These are phyloP conservation scores for Picea abies DNA, from an alignment of 83 land plant species.

Conservation along the genomic window DNA sequence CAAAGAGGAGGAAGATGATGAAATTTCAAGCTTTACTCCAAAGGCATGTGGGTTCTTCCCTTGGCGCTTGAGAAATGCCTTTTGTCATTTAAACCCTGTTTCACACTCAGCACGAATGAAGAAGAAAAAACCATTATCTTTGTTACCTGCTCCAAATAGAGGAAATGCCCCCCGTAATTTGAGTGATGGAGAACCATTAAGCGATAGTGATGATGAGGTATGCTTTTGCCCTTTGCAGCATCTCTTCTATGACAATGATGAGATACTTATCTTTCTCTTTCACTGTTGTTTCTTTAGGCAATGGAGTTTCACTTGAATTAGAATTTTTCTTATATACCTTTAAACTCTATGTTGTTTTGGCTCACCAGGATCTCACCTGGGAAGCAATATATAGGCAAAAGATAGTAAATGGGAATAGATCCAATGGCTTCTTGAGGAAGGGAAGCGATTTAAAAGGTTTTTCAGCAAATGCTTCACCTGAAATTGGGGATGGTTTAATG, in stretches of 20 bases:
- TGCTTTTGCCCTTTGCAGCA: not conserved
- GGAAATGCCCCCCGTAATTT: not conserved
- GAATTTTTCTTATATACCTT: not conserved
- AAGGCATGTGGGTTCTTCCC: conserved; percentile 63
- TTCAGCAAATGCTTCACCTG: conserved; percentile 22
- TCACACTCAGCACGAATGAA: conserved; percentile 29
- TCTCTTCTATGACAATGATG: too few relatives aligned
- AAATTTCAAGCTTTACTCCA: conserved; percentile 13
- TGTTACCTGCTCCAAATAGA: conserved; percentile 11
- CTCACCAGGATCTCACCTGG: conserved; percentile 33
- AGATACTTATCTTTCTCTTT: not conserved
- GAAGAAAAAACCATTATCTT: conserved; percentile 18
- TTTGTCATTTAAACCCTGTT: conserved; percentile 40
- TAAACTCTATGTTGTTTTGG: not conserved
- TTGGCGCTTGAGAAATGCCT: conserved; percentile 34
- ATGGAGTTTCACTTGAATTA: not conserved
- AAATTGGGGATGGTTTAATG: not conserved
- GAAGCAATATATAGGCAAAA: conserved; percentile 36
- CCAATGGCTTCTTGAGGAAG: conserved; percentile 10
- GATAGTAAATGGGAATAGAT: conserved; percentile 12
- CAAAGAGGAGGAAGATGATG: conserved; percentile 28
- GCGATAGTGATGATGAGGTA: conserved; percentile 17
- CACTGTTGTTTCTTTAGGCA: not conserved
- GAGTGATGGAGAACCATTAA: conserved; percentile 11
- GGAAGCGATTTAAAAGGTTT: conserved; percentile 24